Evolutionary conservation across 1,284 basidiomycete genomes (phyloP).

Genomic region (Puccinia polysora): DNA sequence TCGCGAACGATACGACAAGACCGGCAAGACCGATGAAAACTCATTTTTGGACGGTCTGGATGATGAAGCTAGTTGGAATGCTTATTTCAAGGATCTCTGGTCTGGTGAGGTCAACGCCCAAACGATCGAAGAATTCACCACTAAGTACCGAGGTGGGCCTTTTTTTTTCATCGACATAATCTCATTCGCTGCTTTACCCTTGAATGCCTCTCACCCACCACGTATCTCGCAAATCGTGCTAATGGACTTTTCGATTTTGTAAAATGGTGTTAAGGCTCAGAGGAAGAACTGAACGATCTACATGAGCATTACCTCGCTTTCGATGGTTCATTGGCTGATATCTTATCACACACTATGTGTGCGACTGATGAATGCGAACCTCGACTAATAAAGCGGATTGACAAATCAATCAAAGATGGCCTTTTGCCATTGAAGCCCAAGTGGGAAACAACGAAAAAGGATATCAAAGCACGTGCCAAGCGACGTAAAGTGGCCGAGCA

Average conservation of each 20-base stretch:
- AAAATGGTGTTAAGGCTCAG: constrained; percentile 8
- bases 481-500: constrained; percentile 2
- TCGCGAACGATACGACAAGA: constrained; percentile 26
- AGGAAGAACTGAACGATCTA: constrained; percentile 40
- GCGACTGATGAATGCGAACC: constrained; percentile 18
- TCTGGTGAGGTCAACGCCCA: constrained; percentile 35
- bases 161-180: background rate
- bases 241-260: background rate
- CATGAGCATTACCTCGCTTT: constrained; percentile 13
- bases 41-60: constrained; percentile 3
- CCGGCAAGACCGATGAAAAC: constrained; percentile 2
- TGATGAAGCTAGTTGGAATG: constrained; percentile 33
- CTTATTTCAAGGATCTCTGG: constrained; percentile 43
- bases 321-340: constrained; percentile 19
- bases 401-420: constrained; percentile 24
- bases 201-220: background rate
- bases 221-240: too few relatives aligned
- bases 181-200: background rate
- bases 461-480: constrained; percentile 1
- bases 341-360: constrained; percentile 29
- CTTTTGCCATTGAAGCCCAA: background rate
- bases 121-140: constrained; percentile 43
- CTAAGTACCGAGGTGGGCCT: constrained; percentile 31
- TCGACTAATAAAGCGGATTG: constrained; percentile 29
- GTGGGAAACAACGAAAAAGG: constrained; percentile 16